phyloP scores from a whole-genome alignment of 2,329 filamentous ascomycete genomes.

The Penicillium sp. region DNA sequence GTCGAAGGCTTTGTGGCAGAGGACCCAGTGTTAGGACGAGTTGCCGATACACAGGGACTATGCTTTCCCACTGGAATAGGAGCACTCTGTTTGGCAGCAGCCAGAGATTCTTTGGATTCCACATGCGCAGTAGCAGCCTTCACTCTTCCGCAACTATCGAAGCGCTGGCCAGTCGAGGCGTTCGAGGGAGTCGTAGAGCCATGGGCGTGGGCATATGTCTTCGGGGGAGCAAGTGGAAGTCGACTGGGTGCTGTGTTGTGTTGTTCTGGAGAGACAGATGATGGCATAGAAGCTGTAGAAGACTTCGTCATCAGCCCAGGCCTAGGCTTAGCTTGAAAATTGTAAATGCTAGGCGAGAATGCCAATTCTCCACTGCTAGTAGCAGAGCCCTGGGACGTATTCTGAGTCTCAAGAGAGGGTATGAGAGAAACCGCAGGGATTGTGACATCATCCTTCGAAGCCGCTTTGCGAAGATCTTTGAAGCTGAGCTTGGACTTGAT shows the following conservation, averaged over 20 bases:
- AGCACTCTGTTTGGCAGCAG: neutral
- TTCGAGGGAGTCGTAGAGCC: neutral
- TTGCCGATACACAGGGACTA: neutral
- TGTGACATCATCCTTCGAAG: slow-evolving; percentile 19
- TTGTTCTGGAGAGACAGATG: neutral
- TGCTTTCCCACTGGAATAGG: neutral
- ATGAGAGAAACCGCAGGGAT: slow-evolving; percentile 11
- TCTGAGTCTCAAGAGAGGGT: neutral
- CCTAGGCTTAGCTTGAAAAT: neutral
- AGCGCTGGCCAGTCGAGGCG: neutral
- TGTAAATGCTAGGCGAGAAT: neutral
- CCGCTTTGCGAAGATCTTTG: slow-evolving; percentile 36
- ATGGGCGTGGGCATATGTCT: slow-evolving; percentile 3
- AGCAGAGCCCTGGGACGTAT: neutral
- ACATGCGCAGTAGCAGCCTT: neutral
- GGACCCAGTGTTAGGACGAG: slow-evolving; percentile 3
- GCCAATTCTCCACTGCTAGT: neutral
- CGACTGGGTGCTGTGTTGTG: neutral
- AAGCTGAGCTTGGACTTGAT: slow-evolving; percentile 37
- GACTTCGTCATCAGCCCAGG: neutral
- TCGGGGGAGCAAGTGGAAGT: slow-evolving; percentile 11
- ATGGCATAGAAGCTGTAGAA: neutral
- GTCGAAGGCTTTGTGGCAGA: neutral
- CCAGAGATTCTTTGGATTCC: neutral
- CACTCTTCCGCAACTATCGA: neutral